These are phyloP conservation scores for Ascochyta viciae-villosae DNA, from an alignment of 2,329 filamentous ascomycete species.

Conservation along the genomic window DNA sequence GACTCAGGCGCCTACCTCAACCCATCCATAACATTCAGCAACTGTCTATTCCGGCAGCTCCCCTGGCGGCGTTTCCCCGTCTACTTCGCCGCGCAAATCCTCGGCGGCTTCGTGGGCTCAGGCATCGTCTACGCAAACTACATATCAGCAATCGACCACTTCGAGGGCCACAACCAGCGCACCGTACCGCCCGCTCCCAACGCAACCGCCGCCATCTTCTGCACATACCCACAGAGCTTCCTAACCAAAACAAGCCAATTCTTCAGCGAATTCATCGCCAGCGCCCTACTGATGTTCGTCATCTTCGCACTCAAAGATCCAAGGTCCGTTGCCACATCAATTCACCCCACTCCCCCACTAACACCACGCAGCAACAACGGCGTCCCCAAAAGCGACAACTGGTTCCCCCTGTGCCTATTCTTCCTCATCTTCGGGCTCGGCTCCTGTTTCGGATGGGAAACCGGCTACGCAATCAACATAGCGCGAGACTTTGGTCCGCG, in stretches of 20 bases:
- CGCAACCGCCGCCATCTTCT: constrained; percentile 74
- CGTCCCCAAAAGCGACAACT: constrained; percentile 35
- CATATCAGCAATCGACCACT: constrained; percentile 66
- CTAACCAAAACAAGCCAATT: constrained; percentile 72
- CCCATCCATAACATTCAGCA: constrained; percentile 72
- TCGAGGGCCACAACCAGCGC: constrained; percentile 67
- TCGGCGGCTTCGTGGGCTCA: constrained; percentile 69
- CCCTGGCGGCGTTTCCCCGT: constrained; percentile 74
- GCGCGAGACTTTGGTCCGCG: constrained; percentile 76
- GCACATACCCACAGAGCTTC: constrained; percentile 73
- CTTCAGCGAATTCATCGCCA: constrained; percentile 75
- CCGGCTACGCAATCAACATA: constrained; percentile 77
- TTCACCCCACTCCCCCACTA: background rate
- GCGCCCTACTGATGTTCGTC: constrained; percentile 71
- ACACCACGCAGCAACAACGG: constrained; percentile 1
- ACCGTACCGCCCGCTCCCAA: constrained; percentile 66
- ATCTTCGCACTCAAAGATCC: constrained; percentile 72
- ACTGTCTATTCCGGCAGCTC: constrained; percentile 71
- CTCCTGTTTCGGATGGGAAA: constrained; percentile 77
- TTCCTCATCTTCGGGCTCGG: constrained; percentile 78
- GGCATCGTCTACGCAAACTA: constrained; percentile 55
- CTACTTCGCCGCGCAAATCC: constrained; percentile 70
- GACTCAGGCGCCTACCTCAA: constrained; percentile 71
- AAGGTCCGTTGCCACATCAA: constrained; percentile 26
- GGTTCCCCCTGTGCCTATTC: constrained; percentile 66